Base-by-base conservation (phyloP, 345 rosid genomes). In the Draba incana region DNA sequence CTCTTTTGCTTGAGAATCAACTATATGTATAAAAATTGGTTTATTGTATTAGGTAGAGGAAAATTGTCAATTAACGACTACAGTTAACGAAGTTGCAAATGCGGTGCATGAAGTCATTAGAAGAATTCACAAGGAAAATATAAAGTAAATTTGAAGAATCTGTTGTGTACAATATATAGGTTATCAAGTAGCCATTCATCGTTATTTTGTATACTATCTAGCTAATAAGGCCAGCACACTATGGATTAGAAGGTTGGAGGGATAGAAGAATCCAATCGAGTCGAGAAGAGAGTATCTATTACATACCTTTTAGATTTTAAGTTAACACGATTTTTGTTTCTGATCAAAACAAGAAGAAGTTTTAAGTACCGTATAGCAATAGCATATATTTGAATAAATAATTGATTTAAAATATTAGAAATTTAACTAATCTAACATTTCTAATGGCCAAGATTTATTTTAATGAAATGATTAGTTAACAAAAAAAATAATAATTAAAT, bases 41-140 rank as follows among this genome's bases (percentile, higher is more conserved):
- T 52, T 57, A 49, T 5, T 57, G 37, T 15, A 65, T 46, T 58
- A 65, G 77, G 60, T 65, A 35, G 61, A 65, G 45, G 55, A 52
- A 50, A 35, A 42, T 23, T 57, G 60, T 65, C 47, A 58, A 15
- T 23, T 73, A 51, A 63, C 42, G 25, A 51, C 54, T 65, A 57
- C 77, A 4, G 60, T 25, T 58, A 35, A 51, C 43, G 77, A 65
- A 14, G n/a, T 73, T 23, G 66, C 71, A 58, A 43, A 64, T 5
- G 71, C 66, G 5, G 71, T 73, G 59, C 71, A 65, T 57, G 77
- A 65, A 23, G 60, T 73, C 53, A 6, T 73, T 64, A 28, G 54
- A 58, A 73, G 61, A 65, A 66, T 64, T 57, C 71, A 65, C 31
- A 30, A 45, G 7, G 48, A 15, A 49, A 24, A 37, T 33, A 33